A percentile compares a stretch with the other conserved stretches of the same genome.
phyloP scores from a whole-genome alignment of 306 rosid species.

The Corylus heterophylla region DNA sequence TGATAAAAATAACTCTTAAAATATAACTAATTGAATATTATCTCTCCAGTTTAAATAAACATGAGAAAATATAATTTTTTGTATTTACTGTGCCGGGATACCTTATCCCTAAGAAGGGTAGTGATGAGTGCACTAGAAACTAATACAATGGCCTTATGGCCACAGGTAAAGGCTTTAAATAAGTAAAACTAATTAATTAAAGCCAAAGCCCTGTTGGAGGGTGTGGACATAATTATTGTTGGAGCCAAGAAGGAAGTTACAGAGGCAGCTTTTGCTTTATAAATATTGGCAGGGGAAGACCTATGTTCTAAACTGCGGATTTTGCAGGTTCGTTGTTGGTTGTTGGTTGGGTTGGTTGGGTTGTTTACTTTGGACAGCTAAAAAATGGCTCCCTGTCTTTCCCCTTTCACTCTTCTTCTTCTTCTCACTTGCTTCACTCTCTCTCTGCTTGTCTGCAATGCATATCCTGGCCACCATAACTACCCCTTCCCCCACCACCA shows the following conservation, averaged over 20 bases:
- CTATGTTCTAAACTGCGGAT: constrained; percentile 25
- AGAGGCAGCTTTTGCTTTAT: constrained; percentile 51
- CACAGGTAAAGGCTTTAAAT: background rate
- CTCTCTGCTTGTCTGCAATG: constrained; percentile 44
- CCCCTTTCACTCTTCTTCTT: constrained; percentile 21
- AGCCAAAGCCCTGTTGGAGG: constrained; percentile 25
- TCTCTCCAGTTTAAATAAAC: no score
- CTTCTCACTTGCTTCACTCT: constrained; percentile 24
- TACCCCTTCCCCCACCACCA: constrained; percentile 36
- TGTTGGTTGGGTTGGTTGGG: constrained; percentile 26
- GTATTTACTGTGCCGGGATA: no score
- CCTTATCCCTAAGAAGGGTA: no score
- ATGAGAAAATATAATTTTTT: no score
- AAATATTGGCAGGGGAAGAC: constrained; percentile 35
- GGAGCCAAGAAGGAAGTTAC: constrained; percentile 33
- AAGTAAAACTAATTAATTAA: constrained; percentile 12
- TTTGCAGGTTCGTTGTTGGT: constrained; percentile 29
- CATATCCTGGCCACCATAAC: constrained; percentile 39
- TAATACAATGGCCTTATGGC: background rate
- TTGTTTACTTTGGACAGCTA: constrained; percentile 14
- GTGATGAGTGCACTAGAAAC: background rate
- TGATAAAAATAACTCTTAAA: no score
- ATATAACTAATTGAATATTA: no score
- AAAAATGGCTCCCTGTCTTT: constrained; percentile 43
- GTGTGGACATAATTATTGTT: constrained; percentile 38